Conservation (phyloP, 495 filamentous ascomycete genomes). For the Aspergillus hancockii region DNA sequence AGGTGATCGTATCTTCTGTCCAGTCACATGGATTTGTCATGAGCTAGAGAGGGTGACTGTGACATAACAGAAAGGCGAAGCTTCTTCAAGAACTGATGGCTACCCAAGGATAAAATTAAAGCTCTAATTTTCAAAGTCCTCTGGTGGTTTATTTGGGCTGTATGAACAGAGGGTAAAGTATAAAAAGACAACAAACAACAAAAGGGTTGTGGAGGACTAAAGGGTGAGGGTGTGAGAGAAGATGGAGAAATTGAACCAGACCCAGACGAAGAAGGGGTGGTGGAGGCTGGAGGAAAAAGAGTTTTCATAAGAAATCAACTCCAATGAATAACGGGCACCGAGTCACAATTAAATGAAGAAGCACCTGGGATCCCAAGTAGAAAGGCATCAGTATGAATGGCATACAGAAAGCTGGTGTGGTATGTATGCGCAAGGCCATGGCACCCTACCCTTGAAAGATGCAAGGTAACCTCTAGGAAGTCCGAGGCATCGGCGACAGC, state of each 20-base stretch:
- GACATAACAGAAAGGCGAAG: not conserved
- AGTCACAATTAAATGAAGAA: conserved; percentile 12
- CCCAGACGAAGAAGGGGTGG: not conserved
- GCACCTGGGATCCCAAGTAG: not conserved
- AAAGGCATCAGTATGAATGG: conserved; percentile 7
- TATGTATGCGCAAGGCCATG: conserved; percentile 20
- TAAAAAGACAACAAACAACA: not conserved
- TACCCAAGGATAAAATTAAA: not conserved
- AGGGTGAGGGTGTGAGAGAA: not conserved
- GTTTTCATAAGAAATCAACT: not conserved
- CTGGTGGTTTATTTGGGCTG: not conserved
- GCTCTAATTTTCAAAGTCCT: not conserved
- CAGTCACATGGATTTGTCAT: not conserved
- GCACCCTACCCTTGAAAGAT: conserved; percentile 18
- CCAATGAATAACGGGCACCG: conserved; percentile 4
- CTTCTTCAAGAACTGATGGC: not conserved
- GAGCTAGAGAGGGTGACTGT: not conserved
- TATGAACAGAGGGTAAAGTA: not conserved
- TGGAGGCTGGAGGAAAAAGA: not conserved
- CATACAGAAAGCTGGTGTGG: conserved; percentile 8
- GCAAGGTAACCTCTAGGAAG: conserved; percentile 22
- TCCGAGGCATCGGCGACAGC: conserved; percentile 7
- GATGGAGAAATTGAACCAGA: not conserved
- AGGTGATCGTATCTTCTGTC: not conserved
- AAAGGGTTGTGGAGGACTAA: not conserved